Evolutionary conservation across 768 basidiomycete genomes (phyloP).

Genomic region (Pholiota microspora): DNA sequence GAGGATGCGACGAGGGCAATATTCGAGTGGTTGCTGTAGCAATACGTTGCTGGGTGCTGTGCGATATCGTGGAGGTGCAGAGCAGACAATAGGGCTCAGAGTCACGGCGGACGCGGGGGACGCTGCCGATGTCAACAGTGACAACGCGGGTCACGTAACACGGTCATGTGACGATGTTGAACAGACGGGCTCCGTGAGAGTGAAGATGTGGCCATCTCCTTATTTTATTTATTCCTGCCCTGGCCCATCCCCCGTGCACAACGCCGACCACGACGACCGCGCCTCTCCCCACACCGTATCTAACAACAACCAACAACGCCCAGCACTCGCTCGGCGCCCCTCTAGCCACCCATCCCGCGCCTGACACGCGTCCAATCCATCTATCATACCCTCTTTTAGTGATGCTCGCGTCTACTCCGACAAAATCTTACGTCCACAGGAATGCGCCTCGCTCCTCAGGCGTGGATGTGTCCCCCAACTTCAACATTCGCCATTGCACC

Average conservation of each 20-base stretch:
- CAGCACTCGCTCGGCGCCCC: constrained; percentile 4
- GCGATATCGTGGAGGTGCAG: not conserved
- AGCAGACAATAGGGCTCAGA: not conserved
- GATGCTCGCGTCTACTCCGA: constrained; percentile 46
- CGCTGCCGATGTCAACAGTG: not conserved
- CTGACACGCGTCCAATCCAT: constrained; percentile 19
- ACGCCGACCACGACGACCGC: constrained; percentile 13
- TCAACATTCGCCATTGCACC: constrained; percentile 33
- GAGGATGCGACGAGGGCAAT: not conserved
- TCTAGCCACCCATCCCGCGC: constrained; percentile 8
- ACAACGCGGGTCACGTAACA: constrained; percentile 20
- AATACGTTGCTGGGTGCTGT: not conserved
- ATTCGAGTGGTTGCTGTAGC: constrained; percentile 2
- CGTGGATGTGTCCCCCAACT: constrained; percentile 28
- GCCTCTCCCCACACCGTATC: constrained; percentile 6
- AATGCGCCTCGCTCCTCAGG: constrained; percentile 24
- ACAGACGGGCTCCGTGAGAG: constrained; percentile 31
- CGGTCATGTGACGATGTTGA: constrained; percentile 50
- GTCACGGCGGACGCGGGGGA: not conserved
- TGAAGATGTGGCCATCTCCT: constrained; percentile 26
- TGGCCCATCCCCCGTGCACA: constrained; percentile 26
- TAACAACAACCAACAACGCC: constrained; percentile 10
- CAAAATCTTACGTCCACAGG: constrained; percentile 34
- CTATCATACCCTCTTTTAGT: constrained; percentile 25
- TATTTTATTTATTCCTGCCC: constrained; percentile 27